These are phyloP conservation scores for Cynanchum wilfordii DNA, from an alignment of 257 asterid genomes.

Conservation along the genomic window DNA sequence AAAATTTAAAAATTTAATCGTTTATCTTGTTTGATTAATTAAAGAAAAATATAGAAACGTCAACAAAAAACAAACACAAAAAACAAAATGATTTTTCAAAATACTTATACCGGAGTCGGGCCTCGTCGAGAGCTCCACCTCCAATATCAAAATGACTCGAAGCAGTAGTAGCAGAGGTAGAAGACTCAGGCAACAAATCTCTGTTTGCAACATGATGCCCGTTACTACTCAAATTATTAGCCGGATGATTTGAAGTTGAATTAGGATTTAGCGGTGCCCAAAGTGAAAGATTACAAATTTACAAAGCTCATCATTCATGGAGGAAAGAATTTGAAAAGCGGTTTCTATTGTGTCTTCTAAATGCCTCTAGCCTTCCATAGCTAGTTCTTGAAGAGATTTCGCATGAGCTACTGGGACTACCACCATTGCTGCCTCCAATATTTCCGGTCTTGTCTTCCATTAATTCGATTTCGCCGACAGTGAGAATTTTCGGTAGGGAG, in stretches of 20 bases:
- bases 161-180: conserved; percentile 47
- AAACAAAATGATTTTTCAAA: no score
- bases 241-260: conserved; percentile 11
- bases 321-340: conserved; percentile 64
- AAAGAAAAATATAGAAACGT: no score
- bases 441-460: conserved; percentile 42
- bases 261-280: conserved; percentile 54
- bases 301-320: conserved; percentile 93
- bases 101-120: conserved; percentile 73
- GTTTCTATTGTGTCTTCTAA: conserved; percentile 71
- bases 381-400: conserved; percentile 46
- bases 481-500: not conserved
- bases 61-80: no score
- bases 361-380: conserved; percentile 61
- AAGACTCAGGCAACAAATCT: conserved; percentile 53
- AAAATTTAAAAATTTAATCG: no score
- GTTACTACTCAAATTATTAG: conserved; percentile 17
- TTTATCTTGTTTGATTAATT: no score
- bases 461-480: no score
- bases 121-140: conserved; percentile 87
- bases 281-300: conserved; percentile 62
- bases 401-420: not conserved
- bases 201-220: conserved; percentile 44
- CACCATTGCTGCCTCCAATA: not conserved
- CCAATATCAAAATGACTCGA: conserved; percentile 52